Evolutionary conservation across 2,329 filamentous ascomycete species (phyloP).

Genomic region (Cladosporium phlei): DNA sequence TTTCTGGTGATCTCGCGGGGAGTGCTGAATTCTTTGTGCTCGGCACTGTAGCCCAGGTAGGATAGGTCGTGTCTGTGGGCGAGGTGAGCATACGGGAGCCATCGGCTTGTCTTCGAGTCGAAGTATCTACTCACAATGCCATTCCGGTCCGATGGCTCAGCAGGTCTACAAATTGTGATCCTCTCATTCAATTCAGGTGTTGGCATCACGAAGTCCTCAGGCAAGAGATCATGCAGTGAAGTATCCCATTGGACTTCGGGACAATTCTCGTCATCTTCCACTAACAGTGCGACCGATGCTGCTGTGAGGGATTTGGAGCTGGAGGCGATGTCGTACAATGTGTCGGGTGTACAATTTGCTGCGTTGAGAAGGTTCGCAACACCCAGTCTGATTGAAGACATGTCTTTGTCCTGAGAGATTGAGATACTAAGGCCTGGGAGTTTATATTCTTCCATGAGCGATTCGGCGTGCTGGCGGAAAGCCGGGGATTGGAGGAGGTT

Average conservation of each 20-base stretch:
- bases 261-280: slow-evolving; percentile 36
- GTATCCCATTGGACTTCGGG: slow-evolving; percentile 43
- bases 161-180: slow-evolving; percentile 52
- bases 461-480: slow-evolving; percentile 20
- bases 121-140: slow-evolving; percentile 40
- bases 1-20: slow-evolving; percentile 39
- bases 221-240: slow-evolving; percentile 44
- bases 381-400: slow-evolving; percentile 39
- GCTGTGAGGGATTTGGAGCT: slow-evolving; percentile 54
- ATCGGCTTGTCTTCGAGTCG: not conserved
- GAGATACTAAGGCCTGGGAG: slow-evolving; percentile 49
- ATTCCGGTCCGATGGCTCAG: slow-evolving; percentile 51
- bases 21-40: slow-evolving; percentile 23
- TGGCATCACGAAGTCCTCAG: slow-evolving; percentile 50
- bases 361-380: slow-evolving; percentile 33
- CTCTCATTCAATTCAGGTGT: slow-evolving; percentile 36
- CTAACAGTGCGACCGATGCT: slow-evolving; percentile 47
- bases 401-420: slow-evolving; percentile 44
- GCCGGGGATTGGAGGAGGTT: slow-evolving; percentile 8
- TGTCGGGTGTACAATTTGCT: slow-evolving; percentile 41
- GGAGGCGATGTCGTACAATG: slow-evolving; percentile 53
- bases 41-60: slow-evolving; percentile 30
- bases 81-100: not conserved
- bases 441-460: slow-evolving; percentile 39
- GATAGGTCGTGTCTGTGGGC: slow-evolving; percentile 31